phyloP scores from a whole-genome alignment of 148 eudicot species.

The Spergularia bocconei region DNA sequence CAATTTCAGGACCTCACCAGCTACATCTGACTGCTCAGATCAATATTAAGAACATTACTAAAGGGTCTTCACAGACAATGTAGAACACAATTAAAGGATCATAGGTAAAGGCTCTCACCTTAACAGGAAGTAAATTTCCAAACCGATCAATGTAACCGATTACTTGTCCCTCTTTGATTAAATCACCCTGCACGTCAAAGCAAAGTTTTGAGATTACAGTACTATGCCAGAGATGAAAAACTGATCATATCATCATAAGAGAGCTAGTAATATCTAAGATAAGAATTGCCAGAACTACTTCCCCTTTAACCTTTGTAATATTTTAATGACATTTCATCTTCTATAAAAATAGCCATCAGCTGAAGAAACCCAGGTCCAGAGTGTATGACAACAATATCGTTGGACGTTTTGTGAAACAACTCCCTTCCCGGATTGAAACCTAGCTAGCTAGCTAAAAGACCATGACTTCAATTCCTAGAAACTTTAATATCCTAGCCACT shows the following conservation, averaged over 20 bases:
- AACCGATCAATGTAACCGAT: slow-evolving; percentile 86
- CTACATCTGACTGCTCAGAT: slow-evolving; percentile 73
- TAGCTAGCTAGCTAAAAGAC: neutral
- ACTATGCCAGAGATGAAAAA: neutral
- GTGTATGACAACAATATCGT: neutral
- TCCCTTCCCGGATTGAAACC: neutral
- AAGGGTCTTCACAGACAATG: neutral
- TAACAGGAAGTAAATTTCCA: slow-evolving; percentile 74
- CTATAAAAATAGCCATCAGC: too few relatives aligned
- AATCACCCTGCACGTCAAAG: slow-evolving; percentile 60
- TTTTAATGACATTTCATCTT: too few relatives aligned
- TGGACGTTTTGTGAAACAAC: neutral
- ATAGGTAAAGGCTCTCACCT: slow-evolving; percentile 50
- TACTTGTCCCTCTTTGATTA: slow-evolving; percentile 82
- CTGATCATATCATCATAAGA: neutral
- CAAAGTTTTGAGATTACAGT: neutral
- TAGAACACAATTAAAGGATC: slow-evolving; percentile 9
- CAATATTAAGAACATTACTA: slow-evolving; percentile 8
- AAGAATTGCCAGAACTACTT: too few relatives aligned
- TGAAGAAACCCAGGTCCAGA: neutral
- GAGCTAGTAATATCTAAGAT: too few relatives aligned
- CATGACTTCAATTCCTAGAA: neutral
- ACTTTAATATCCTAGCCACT: neutral
- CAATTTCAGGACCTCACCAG: slow-evolving; percentile 77
- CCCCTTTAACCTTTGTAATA: too few relatives aligned